Evolutionary conservation across 371 early-diverging fungal genomes (phyloP).

Genomic region (Mortierella polycephala): DNA sequence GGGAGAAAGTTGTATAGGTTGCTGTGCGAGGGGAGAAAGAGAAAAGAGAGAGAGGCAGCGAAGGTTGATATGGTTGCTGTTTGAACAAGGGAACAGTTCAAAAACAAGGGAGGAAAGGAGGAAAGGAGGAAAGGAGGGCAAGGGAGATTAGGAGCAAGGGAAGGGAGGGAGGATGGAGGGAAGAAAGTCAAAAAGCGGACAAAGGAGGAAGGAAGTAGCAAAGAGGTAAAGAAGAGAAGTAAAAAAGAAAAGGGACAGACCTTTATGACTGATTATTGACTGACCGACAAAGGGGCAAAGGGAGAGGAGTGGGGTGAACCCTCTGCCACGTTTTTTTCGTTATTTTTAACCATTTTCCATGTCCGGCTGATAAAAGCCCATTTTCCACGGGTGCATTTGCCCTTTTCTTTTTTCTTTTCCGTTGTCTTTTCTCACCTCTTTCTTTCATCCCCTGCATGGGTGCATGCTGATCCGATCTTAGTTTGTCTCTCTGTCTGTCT

Average conservation of each 20-base stretch:
- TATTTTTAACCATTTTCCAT: too few relatives aligned
- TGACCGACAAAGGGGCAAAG: constrained; percentile 1
- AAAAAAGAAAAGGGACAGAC: background rate
- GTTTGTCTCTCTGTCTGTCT: too few relatives aligned
- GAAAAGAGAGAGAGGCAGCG: constrained; percentile 25
- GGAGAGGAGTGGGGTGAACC: background rate
- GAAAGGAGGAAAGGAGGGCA: background rate
- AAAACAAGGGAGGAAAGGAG: constrained; percentile 18
- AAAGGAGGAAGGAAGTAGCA: background rate
- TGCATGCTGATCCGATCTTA: too few relatives aligned
- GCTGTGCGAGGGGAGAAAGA: background rate
- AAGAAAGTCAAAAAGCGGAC: constrained; percentile 3
- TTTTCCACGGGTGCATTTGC: too few relatives aligned
- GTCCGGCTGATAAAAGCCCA: too few relatives aligned
- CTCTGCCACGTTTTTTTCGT: too few relatives aligned
- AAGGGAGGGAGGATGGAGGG: constrained; percentile 13
- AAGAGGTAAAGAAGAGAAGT: background rate
- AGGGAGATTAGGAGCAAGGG: constrained; percentile 1
- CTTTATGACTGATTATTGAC: too few relatives aligned
- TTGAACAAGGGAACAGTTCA: background rate
- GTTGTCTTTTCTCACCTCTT: too few relatives aligned
- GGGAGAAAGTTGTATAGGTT: background rate
- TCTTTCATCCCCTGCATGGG: too few relatives aligned
- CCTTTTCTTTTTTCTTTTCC: too few relatives aligned
- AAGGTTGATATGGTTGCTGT: constrained; percentile 38